These are phyloP conservation scores for Mortierella claussenii DNA, from an alignment of 192 early-diverging fungal genomes.

Conservation along the genomic window DNA sequence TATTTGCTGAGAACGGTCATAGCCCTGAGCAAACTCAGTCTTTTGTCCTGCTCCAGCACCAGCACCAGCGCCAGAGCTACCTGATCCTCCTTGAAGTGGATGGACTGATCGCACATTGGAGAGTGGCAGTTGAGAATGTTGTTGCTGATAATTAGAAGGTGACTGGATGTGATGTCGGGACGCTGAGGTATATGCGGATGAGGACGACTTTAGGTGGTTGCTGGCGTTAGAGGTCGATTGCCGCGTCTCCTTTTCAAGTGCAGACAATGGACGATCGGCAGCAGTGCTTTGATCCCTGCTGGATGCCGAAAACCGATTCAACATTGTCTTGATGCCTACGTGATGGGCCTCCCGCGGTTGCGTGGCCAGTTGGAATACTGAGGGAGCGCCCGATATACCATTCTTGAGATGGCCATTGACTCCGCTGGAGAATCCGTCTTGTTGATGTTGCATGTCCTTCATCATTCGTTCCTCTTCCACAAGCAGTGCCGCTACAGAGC, in stretches of 20 bases:
- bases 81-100: conserved; percentile 10
- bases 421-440: neutral
- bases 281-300: conserved; percentile 6
- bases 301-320: conserved; percentile 31
- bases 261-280: neutral
- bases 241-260: conserved; percentile 3
- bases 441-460: conserved; percentile 10
- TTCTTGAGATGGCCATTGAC: neutral
- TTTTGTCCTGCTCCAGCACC: neutral
- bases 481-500: conserved; percentile 31
- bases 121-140: neutral
- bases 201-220: neutral
- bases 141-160: conserved; percentile 7
- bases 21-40: conserved; percentile 6
- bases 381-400: conserved; percentile 10
- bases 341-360: conserved; percentile 22
- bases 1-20: neutral
- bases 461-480: conserved; percentile 34
- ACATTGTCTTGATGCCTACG: conserved; percentile 42
- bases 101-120: conserved; percentile 13
- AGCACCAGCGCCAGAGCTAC: neutral
- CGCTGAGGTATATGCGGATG: neutral
- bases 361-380: conserved; percentile 5
- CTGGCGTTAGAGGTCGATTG: too few species aligned
- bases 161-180: conserved; percentile 18